Base-by-base conservation (phyloP, 768 basidiomycete species). In the Podaxis sp. region DNA sequence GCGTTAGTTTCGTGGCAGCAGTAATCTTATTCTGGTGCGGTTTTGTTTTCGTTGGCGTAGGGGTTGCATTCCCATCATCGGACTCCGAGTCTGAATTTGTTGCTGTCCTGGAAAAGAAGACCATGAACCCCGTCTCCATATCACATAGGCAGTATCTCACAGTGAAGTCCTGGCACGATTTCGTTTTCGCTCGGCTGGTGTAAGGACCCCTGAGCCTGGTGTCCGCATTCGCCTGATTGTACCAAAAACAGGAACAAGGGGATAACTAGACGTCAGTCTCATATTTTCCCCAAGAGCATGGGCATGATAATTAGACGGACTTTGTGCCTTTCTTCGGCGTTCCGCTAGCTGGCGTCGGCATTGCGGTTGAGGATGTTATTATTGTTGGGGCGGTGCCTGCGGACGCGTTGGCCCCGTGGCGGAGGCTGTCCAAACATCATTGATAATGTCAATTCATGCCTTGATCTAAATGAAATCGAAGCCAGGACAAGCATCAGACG, bases 251-350 rank as follows among this genome's bases (percentile, higher is more conserved):
- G 5, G 28, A 16, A 16, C 5, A 54, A 44, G 46, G n/a, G 32
- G 28, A 47, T 2, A 47, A 50, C 27, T 53, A 47, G 6, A 47
- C 50, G 37, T 53, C 32, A 61, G n/a, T n/a, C n/a, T n/a, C n/a
- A 32, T 13, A 21, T 61, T 37, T 53, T 10, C 27, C 27, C 13
- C 38, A 23, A 44, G 6, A 35, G 28, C 6, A 16, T 18, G 27
- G 21, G 23, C 32, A 7, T 0, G 32, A 35, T 27, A 21, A 23
- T 46, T 38, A 55, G 55, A 55, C 59, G 28, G 32, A 61, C 59
- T 61, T 61, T 21, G 59, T 50, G 46, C 59, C 59, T 50, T 60
- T 60, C 44, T 37, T 47, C 13, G 59, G 52, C 32, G 52, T 48
- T 13, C 37, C 32, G 32, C 32, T 54, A 3, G 18, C 52, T 14